A percentile compares a stretch with the other conserved stretches of the same genome.
These are phyloP conservation scores for Diplodia mutila DNA, from an alignment of 2,329 filamentous ascomycete species.

Conservation along the genomic window DNA sequence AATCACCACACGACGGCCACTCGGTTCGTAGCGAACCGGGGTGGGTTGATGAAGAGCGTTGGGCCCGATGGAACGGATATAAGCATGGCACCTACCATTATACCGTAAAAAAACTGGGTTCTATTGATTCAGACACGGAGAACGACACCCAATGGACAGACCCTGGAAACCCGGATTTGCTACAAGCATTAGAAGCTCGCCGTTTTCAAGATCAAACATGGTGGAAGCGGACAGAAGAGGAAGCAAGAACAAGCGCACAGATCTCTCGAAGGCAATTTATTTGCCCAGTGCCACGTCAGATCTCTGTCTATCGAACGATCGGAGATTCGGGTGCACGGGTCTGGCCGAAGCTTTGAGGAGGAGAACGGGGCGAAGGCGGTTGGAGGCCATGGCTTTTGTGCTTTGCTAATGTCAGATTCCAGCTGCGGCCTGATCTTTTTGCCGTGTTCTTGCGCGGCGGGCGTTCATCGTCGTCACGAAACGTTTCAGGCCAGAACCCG, in stretches of 20 bases:
- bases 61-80: background rate
- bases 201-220: background rate
- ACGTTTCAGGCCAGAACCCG: background rate
- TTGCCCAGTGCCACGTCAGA: conserved; percentile 21
- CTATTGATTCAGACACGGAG: background rate
- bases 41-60: background rate
- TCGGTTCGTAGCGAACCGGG: conserved; percentile 5
- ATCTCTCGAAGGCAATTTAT: background rate
- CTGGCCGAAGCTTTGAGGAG: background rate
- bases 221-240: background rate
- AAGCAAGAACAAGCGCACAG: background rate
- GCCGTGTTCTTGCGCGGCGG: background rate
- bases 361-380: background rate
- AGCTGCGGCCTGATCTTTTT: background rate
- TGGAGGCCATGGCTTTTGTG: background rate
- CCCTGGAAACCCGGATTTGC: background rate
- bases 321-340: conserved; percentile 18
- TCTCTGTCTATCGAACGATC: conserved; percentile 20
- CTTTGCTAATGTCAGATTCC: background rate
- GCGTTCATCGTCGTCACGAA: background rate
- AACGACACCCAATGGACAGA: conserved; percentile 9
- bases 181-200: background rate
- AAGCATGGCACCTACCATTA: background rate
- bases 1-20: conserved; percentile 1
- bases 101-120: background rate